Evolutionary conservation across 352 stramenopile genomes (phyloP), one percentile per base, ranked within the genome.

Genomic region (Plasmopara muralis): DNA sequence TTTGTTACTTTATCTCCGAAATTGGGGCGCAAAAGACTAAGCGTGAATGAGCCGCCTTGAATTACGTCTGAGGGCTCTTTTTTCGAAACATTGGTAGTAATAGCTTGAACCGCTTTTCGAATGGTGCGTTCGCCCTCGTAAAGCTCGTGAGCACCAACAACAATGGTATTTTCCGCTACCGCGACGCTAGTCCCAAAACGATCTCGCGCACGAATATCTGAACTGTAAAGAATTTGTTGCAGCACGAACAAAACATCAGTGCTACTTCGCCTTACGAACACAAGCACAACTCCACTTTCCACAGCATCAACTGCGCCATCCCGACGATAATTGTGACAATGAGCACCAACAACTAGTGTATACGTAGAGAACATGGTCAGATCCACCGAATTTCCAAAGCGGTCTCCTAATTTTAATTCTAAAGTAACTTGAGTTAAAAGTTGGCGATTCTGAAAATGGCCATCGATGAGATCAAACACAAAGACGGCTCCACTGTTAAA

Each of bases 161-260:
- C 45, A 14, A 93, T 53, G 0, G 77, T 87, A 15, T 93, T 64
- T 47, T 83, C 84, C 5, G 76, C 80, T 1, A 93, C 53, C 0
- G 75, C 66, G 14, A 94, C 74, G 12, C 62, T 89, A 14, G 53
- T 68, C n/a, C 83, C 83, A 63, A 94, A 94, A 1, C 68, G 75
- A 54, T 93, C 83, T 8, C 62, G 51, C n/a, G 52, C 15, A 9
- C 71, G 74, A 2, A 79, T 77, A 59, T 93, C 77, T 0, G 78
- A 90, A 15, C 74, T 81, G 9, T 68, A 70, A 0, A 93, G 28
- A 5, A 83, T 34, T 59, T 91, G 79, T 50, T 92, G 81, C 30
- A 90, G 53, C 14, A 53, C 61, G 54, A 93, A 93, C 28, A 89
- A 83, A 29, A 77, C 77, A 42, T 89, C 77, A 5, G 57, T 53